These are phyloP conservation scores for Immersiporthe knoxdaviesiana DNA, from an alignment of 2,329 filamentous ascomycete genomes.

Conservation along the genomic window DNA sequence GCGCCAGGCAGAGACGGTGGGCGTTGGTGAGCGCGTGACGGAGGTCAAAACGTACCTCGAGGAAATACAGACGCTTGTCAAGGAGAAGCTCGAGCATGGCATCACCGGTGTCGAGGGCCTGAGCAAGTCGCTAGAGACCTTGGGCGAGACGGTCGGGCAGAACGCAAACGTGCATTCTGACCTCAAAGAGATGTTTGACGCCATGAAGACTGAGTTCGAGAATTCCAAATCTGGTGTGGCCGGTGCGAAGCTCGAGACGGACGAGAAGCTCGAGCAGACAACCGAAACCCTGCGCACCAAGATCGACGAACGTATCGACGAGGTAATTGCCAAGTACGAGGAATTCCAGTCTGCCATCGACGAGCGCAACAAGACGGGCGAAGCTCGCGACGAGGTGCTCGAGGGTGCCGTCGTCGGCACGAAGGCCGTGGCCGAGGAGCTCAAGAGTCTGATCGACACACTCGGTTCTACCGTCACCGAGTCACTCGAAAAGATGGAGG, in stretches of 20 bases:
- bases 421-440: conserved; percentile 82
- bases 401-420: conserved; percentile 74
- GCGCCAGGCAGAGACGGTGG: conserved; percentile 80
- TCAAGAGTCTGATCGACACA: conserved; percentile 83
- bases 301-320: conserved; percentile 69
- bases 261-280: conserved; percentile 71
- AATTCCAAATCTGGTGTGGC: conserved; percentile 80
- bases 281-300: conserved; percentile 58
- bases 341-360: conserved; percentile 77
- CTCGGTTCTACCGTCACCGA: conserved; percentile 81
- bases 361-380: conserved; percentile 71
- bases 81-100: conserved; percentile 76
- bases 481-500: conserved; percentile 82
- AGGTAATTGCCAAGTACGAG: conserved; percentile 85
- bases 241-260: conserved; percentile 78
- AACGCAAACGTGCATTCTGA: conserved; percentile 63
- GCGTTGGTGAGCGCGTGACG: conserved; percentile 74
- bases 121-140: conserved; percentile 68
- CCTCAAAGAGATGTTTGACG: conserved; percentile 72
- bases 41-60: conserved; percentile 79
- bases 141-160: conserved; percentile 65
- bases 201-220: conserved; percentile 85
- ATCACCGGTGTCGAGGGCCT: conserved; percentile 73
- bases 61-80: conserved; percentile 76
- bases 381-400: conserved; percentile 73